Evolutionary conservation across 805 yeast species (phyloP), one percentile per base, ranked within the genome.

Genomic region (Candida ficus): DNA sequence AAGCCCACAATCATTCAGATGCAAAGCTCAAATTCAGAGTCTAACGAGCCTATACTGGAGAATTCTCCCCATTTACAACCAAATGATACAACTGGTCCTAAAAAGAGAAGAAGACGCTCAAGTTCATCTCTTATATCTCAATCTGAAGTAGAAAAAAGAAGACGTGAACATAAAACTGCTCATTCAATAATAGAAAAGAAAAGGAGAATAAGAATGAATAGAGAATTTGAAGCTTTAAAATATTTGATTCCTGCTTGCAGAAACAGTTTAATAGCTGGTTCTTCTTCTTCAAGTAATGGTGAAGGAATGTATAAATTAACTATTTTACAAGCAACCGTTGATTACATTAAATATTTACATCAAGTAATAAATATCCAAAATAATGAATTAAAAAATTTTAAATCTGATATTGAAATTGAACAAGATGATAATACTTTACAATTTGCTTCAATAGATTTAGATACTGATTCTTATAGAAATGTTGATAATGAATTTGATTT

Each of bases 101-200:
- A 50, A 45, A 52, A 47, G 36, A 51, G 48, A 39, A 50, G 54
- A 45, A 50, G 57, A 42, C 48, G 54, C 3, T 54, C 54, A 2
- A 52, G 57, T 0, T 31, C 56, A 1, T 50, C 57, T 4, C 34
- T 54, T 2, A 42, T 50, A 6, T 53, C 60, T 2, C 59, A 53
- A 12, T 44, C 50, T 12, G 62, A 57, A 35, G 41, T 63, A 5
- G 76, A 68, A 34, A 60, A 61, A 46, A 66, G 72, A 41, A 65
- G 68, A 42, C 61, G 65, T 37, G 77, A 75, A 33, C 65, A 76
- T 32, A 76, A 73, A 48, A 66, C 71, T 10, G 79, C 80, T 13
- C 95, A 86, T 58, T 80, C 89, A 3, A 79, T 83, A 30, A 86
- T 86, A 44, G 95, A 86, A 59, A 82, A 86, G 53, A 75, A 85